phyloP scores from a whole-genome alignment of 2,329 filamentous ascomycete genomes.

The Fusarium denticulatum region DNA sequence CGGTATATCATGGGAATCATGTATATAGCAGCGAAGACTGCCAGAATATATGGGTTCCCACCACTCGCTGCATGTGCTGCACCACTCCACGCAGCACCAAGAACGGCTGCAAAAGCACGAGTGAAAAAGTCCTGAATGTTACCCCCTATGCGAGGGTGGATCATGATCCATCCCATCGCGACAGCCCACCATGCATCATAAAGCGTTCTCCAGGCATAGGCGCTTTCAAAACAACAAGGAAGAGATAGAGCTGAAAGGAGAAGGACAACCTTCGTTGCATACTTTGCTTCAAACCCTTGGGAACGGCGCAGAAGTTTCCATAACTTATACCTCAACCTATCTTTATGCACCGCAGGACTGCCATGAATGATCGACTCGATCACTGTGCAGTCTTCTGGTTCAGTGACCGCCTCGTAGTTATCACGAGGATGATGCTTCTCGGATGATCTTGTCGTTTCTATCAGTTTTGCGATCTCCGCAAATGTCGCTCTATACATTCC shows the following conservation, averaged over 20 bases:
- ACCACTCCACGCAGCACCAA: conserved; percentile 66
- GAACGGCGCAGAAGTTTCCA: conserved; percentile 63
- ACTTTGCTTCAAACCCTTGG: conserved; percentile 67
- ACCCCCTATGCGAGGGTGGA: conserved; percentile 61
- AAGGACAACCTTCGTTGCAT: conserved; percentile 65
- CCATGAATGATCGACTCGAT: conserved; percentile 53
- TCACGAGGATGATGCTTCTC: conserved; percentile 45
- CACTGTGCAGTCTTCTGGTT: conserved; percentile 47
- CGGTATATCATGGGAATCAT: conserved; percentile 70
- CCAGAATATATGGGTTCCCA: conserved; percentile 65
- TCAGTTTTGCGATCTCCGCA: conserved; percentile 54
- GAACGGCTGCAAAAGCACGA: conserved; percentile 57
- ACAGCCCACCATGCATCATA: conserved; percentile 69
- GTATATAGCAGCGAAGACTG: conserved; percentile 63
- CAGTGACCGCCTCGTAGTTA: conserved; percentile 37
- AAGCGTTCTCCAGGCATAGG: conserved; percentile 61
- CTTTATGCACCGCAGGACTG: conserved; percentile 47
- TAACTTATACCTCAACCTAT: conserved; percentile 55
- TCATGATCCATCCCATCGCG: conserved; percentile 66
- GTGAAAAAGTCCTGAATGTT: conserved; percentile 67
- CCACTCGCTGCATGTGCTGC: conserved; percentile 60
- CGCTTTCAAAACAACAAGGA: conserved; percentile 60
- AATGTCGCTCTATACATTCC: conserved; percentile 60
- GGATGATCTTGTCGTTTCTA: conserved; percentile 54
- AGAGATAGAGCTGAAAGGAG: conserved; percentile 62